These are phyloP conservation scores for Calonectria pseudoreteaudii DNA, from an alignment of 2,329 filamentous ascomycete genomes.

Conservation along the genomic window DNA sequence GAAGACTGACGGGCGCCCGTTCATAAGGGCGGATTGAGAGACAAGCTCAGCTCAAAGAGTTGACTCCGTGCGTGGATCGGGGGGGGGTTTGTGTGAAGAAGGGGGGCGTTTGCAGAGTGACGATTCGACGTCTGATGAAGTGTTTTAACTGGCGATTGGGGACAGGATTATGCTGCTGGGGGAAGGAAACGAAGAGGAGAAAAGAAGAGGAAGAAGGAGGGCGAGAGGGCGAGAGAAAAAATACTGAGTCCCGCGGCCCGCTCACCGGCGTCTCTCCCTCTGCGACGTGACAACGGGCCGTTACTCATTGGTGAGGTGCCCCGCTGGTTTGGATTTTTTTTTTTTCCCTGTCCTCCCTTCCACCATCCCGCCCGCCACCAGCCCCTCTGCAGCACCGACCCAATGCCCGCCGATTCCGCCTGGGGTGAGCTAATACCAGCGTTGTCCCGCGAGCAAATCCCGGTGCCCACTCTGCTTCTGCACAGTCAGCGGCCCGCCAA, in stretches of 20 bases:
- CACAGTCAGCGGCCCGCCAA: slow-evolving; percentile 3
- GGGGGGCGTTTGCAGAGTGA: slow-evolving; percentile 16
- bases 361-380: not conserved
- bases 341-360: not conserved
- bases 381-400: not conserved
- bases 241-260: slow-evolving; percentile 27
- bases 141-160: slow-evolving; percentile 3
- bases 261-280: slow-evolving; percentile 4
- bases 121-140: slow-evolving; percentile 20
- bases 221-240: slow-evolving; percentile 27
- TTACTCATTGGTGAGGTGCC: slow-evolving; percentile 41
- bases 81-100: not conserved
- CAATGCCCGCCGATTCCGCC: not conserved
- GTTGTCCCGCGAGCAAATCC: not conserved
- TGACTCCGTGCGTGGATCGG: slow-evolving; percentile 21
- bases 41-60: slow-evolving; percentile 48
- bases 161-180: slow-evolving; percentile 10
- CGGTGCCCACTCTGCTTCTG: not conserved
- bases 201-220: slow-evolving; percentile 2
- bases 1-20: slow-evolving; percentile 85
- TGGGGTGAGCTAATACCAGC: not conserved
- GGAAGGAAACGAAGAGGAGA: slow-evolving; percentile 28
- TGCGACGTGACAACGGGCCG: slow-evolving; percentile 35
- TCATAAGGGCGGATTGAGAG: slow-evolving; percentile 78
- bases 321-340: slow-evolving; percentile 25